Base-by-base conservation (phyloP, 306 rosid genomes). In the Lagenaria siceraria region DNA sequence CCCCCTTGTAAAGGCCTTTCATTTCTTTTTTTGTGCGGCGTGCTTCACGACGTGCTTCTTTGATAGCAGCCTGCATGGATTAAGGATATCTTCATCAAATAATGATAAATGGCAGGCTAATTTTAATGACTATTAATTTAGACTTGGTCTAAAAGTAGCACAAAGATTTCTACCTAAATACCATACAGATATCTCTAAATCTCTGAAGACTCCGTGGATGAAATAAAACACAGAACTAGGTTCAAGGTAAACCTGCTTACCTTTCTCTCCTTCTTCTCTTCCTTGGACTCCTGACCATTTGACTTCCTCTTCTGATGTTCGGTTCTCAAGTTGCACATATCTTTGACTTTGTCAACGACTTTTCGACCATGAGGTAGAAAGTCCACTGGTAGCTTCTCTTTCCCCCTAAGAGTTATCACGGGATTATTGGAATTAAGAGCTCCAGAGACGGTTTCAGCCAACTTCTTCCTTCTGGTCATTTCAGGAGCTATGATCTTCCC, bases 221-320 rank as follows among this genome's bases (percentile, higher is more conserved):
- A 63, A 35, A 49, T 40, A 21, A 58, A 24, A 79, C 24, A 36
- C 24, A 55, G 68, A 51, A 38, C 24, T 29, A 62, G 3, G 33
- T 4, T 29, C 72, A 29, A 60, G 52, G 48, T 59, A 80, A 58
- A 35, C 33, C 10, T 21, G 65, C 35, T 71, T 81, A 95, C 99
- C 97, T 96, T 92, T 21, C 99, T 80, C 84, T 92, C 99, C 85
- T 89, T 90, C 81, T 90, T 92, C 85, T 89, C 96, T 87, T 88
- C 97, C 81, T 89, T 88, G 31, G 97, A 80, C 87, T 96, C 99
- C 77, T 60, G 88, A 78, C 96, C 91, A 61, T 84, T 88, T 38
- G 82, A 90, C 85, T 88, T 96, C 82, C 93, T 88, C 83, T 81
- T 87, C 84, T 78, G 83, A 77, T 40, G 92, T 63, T 86, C 92